Percentiles rank a stretch among this genome's conserved stretches.
These are phyloP conservation scores for Globisporangium okanoganense DNA, from an alignment of 352 stramenopile species.

Conservation along the genomic window DNA sequence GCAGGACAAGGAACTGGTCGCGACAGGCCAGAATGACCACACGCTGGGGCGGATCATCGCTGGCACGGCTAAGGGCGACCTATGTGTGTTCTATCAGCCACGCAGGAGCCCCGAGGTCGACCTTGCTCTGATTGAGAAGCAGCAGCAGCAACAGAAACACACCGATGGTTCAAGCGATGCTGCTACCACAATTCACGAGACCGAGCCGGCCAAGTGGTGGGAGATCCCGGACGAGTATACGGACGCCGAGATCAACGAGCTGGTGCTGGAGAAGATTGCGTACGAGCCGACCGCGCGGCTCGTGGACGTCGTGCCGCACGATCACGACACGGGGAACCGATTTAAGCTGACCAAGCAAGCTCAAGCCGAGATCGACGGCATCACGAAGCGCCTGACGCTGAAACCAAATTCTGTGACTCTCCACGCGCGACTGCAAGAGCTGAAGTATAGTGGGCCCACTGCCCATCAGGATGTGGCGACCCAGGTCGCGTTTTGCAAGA, in stretches of 20 bases:
- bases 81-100: constrained; percentile 69
- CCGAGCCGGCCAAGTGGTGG: constrained; percentile 67
- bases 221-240: constrained; percentile 66
- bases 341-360: constrained; percentile 58
- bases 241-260: constrained; percentile 57
- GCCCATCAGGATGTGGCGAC: constrained; percentile 39
- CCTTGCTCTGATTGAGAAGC: constrained; percentile 17
- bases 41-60: constrained; percentile 56
- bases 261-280: constrained; percentile 52
- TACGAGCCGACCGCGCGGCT: constrained; percentile 58
- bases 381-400: constrained; percentile 42
- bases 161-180: neutral
- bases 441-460: constrained; percentile 51
- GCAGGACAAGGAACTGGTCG: constrained; percentile 33
- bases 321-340: constrained; percentile 56
- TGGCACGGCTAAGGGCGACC: constrained; percentile 56
- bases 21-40: constrained; percentile 43
- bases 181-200: constrained; percentile 8
- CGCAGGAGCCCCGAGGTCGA: constrained; percentile 33
- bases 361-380: constrained; percentile 51
- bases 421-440: constrained; percentile 32
- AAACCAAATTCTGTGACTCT: constrained; percentile 44
- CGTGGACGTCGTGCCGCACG: constrained; percentile 58
- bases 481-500: constrained; percentile 54
- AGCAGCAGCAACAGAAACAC: constrained; percentile 5